phyloP scores from a whole-genome alignment of 2,329 filamentous ascomycete genomes.

The Dothiorella sarmentorum region DNA sequence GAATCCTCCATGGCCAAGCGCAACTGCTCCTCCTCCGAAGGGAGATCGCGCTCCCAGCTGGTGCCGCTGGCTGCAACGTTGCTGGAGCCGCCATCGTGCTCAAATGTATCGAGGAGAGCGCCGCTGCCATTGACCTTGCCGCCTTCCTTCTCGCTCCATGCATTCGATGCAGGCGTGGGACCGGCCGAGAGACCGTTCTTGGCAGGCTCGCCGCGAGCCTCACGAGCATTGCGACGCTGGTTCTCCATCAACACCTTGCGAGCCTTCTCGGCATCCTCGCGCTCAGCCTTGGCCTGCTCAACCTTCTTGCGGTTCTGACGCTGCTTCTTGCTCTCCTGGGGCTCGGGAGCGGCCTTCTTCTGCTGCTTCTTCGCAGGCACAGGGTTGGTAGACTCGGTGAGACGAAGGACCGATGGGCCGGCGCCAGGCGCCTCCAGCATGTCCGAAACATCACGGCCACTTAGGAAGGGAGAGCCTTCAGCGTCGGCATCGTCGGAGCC shows the following conservation, averaged over 20 bases:
- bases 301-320: constrained; percentile 87
- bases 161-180: constrained; percentile 50
- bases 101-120: constrained; percentile 51
- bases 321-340: constrained; percentile 87
- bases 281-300: constrained; percentile 70
- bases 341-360: constrained; percentile 50
- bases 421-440: constrained; percentile 76
- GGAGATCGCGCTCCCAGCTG: constrained; percentile 47
- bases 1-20: constrained; percentile 51
- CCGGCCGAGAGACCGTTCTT: constrained; percentile 65
- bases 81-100: constrained; percentile 39
- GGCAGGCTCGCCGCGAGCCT: constrained; percentile 76
- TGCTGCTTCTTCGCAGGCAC: constrained; percentile 53
- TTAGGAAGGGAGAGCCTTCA: constrained; percentile 65
- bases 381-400: constrained; percentile 64
- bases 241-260: constrained; percentile 75
- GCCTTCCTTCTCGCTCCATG: constrained; percentile 47
- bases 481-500: constrained; percentile 73
- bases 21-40: constrained; percentile 61
- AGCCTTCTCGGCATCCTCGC: constrained; percentile 74
- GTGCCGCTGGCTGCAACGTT: constrained; percentile 37
- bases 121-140: constrained; percentile 23
- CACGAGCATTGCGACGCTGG: constrained; percentile 76
- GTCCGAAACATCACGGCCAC: constrained; percentile 72
- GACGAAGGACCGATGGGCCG: constrained; percentile 71